phyloP scores from a whole-genome alignment of 2,329 filamentous ascomycete species.

The Penicillium sp. region DNA sequence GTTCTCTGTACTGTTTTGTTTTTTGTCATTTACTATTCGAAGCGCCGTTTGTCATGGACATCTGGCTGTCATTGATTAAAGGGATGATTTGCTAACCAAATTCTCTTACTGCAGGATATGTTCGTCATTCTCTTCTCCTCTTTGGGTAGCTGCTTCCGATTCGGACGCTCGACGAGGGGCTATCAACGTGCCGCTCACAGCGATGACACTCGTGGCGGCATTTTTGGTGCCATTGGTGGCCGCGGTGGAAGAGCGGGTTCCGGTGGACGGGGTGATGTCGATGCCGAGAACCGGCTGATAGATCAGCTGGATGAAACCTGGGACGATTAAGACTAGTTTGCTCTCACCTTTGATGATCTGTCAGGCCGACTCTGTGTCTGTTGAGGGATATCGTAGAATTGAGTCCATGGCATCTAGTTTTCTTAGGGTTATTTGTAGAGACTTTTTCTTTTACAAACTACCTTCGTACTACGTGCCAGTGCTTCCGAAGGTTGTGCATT shows the following conservation, averaged over 20 bases:
- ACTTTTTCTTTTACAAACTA: too few species aligned
- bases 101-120: conserved; percentile 47
- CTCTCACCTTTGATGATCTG: not conserved
- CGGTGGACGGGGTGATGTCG: conserved; percentile 49
- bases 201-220: conserved; percentile 29
- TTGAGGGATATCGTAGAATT: not conserved
- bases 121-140: conserved; percentile 52
- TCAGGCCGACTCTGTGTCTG: not conserved
- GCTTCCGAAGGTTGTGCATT: too few species aligned
- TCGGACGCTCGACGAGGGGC: conserved; percentile 33
- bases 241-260: conserved; percentile 23
- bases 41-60: not conserved
- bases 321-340: conserved; percentile 65
- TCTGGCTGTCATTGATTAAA: not conserved
- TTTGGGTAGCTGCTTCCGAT: conserved; percentile 44
- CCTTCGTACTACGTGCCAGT: too few species aligned
- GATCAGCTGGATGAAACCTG: conserved; percentile 97
- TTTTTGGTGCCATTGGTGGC: conserved; percentile 43
- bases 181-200: conserved; percentile 37
- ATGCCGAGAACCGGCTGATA: conserved; percentile 92
- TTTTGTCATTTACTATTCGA: not conserved
- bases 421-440: too few species aligned
- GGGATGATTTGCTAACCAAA: conserved; percentile 17
- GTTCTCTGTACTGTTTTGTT: not conserved
- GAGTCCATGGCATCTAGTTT: not conserved